phyloP scores from a whole-genome alignment of 352 stramenopile species.

The Aphanomyces stellatus region DNA sequence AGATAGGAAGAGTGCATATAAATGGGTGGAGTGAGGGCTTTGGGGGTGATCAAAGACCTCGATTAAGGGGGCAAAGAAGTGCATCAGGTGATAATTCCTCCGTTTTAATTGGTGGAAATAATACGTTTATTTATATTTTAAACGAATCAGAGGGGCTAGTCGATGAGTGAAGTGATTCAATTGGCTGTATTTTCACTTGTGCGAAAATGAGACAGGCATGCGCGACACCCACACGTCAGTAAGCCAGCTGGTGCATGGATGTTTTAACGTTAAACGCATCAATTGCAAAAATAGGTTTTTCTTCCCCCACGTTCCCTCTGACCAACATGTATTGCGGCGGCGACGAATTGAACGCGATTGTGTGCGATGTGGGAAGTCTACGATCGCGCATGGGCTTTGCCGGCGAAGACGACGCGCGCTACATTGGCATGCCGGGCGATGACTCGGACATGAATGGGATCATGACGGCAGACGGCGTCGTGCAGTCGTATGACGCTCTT shows the following conservation, averaged over 20 bases:
- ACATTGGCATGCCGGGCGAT: conserved; percentile 21
- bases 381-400: conserved; percentile 79
- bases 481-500: conserved; percentile 40
- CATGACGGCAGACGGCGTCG: conserved; percentile 18
- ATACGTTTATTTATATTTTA: no score
- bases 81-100: no score
- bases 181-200: no score
- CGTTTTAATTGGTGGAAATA: no score
- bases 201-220: no score
- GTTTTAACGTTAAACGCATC: background rate
- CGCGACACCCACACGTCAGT: no score
- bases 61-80: no score
- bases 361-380: conserved; percentile 70
- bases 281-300: background rate
- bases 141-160: no score
- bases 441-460: conserved; percentile 21
- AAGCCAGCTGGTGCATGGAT: background rate
- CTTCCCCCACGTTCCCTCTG: background rate
- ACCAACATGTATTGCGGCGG: conserved; percentile 19
- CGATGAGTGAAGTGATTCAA: no score
- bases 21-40: no score
- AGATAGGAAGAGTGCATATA: no score
- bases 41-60: no score
- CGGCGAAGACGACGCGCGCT: conserved; percentile 78
- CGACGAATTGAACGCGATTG: conserved; percentile 63